These are phyloP conservation scores for Podochytrium sp. DNA, from an alignment of 192 early-diverging fungal species.

Conservation along the genomic window DNA sequence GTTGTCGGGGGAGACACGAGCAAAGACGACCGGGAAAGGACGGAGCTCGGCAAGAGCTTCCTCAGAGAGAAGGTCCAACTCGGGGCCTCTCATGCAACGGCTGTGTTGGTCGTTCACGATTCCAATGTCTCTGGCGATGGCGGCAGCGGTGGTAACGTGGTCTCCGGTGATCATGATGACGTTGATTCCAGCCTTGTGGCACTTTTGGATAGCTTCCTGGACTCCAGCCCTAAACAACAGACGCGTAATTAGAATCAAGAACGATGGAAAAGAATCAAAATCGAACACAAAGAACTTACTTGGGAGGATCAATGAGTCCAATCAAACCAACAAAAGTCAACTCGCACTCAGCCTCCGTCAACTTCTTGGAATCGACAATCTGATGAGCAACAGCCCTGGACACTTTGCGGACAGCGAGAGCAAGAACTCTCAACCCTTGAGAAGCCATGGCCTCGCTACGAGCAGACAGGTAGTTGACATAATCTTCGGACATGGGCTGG, in stretches of 20 bases:
- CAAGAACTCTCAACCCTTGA: slow-evolving; percentile 86
- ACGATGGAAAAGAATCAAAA: background rate
- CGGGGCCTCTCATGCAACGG: slow-evolving; percentile 85
- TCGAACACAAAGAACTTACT: slow-evolving; percentile 30
- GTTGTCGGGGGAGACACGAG: slow-evolving; percentile 94
- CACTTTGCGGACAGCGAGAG: slow-evolving; percentile 76
- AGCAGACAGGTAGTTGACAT: slow-evolving; percentile 66
- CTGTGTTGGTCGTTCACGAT: slow-evolving; percentile 75
- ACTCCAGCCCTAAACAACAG: slow-evolving; percentile 65
- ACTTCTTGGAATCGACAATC: slow-evolving; percentile 58
- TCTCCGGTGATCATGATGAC: slow-evolving; percentile 99
- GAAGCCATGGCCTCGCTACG: slow-evolving; percentile 76
- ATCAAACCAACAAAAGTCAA: slow-evolving; percentile 88
- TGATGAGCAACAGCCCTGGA: slow-evolving; percentile 57
- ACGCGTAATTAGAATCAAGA: too few relatives aligned
- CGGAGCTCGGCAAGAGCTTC: slow-evolving; percentile 77
- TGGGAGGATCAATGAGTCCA: slow-evolving; percentile 92
- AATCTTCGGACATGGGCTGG: slow-evolving; percentile 57
- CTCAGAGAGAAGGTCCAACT: slow-evolving; percentile 90
- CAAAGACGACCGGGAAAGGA: slow-evolving; percentile 96
- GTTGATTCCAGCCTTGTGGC: slow-evolving; percentile 90
- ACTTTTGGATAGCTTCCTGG: slow-evolving; percentile 75
- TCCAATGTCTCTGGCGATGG: slow-evolving; percentile 88
- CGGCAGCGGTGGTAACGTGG: slow-evolving; percentile 89
- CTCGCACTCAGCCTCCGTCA: slow-evolving; percentile 67